Evolutionary conservation across 1,139 yeast genomes (phyloP).

Genomic region (Saccharomycopsis hybrid): DNA sequence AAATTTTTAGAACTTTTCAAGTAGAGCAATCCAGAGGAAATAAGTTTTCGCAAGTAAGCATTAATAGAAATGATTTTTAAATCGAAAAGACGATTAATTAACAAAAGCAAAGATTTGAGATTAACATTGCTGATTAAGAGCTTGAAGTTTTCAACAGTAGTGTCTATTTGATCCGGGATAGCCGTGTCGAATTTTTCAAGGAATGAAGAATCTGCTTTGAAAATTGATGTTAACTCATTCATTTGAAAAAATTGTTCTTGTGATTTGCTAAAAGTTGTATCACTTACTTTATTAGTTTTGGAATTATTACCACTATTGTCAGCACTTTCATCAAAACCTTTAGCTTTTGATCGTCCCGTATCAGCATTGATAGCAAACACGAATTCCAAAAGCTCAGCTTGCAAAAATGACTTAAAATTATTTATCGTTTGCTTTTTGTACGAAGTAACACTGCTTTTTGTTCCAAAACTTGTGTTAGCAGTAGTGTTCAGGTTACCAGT

Average conservation of each 20-base stretch:
- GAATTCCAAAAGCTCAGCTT: slow-evolving; percentile 18
- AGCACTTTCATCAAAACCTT: no score
- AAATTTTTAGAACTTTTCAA: slow-evolving; percentile 24
- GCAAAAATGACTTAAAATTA: slow-evolving; percentile 16
- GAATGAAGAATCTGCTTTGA: no score
- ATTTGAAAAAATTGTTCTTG: no score
- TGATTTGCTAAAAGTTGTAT: no score
- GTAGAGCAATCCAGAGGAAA: slow-evolving; percentile 78
- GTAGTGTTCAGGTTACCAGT: no score
- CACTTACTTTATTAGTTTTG: no score
- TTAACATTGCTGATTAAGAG: slow-evolving; percentile 1
- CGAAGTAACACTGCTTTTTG: no score
- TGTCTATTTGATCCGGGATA: neutral
- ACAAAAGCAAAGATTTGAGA: slow-evolving; percentile 9
- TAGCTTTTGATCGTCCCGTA: no score
- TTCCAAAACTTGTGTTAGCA: no score
- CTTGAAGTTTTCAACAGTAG: neutral
- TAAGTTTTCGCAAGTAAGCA: slow-evolving; percentile 66
- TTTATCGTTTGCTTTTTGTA: slow-evolving; percentile 10
- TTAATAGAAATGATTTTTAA: slow-evolving; percentile 13
- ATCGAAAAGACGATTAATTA: slow-evolving; percentile 14
- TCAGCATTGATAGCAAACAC: slow-evolving; percentile 5
- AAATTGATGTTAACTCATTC: no score
- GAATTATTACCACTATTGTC: no score
- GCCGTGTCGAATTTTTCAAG: neutral